Evolutionary conservation across 176 grass and related monocot species (phyloP), one percentile per base, ranked within the genome.

Genomic region (Panicum miliaceum): DNA sequence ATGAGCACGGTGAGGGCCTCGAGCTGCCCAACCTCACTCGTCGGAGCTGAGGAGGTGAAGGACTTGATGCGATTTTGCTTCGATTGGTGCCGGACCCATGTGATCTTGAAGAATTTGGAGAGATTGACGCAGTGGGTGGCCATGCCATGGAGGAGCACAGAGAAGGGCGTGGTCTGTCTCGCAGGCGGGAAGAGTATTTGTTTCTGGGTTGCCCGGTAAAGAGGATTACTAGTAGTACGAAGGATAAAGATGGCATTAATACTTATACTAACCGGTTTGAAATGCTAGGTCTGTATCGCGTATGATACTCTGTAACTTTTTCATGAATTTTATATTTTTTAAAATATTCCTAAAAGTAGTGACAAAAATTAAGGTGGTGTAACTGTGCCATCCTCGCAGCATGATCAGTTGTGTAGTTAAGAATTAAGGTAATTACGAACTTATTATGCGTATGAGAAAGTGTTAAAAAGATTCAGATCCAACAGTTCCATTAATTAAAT

Each of bases 141-240:
- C 90, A 92, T 91, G 67, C 71, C 62, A 47, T 41, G 32, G 32
- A 32, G 23, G n/a, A 60, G 42, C 12, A 10, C 38, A 37, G 46
- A 63, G 51, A 50, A 22, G 40, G 16, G 1, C 27, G 59, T 34
- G 42, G 9, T 34, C 60, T 20, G 27, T 51, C 37, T 25, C 51
- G 2, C 19, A 29, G 75, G 42, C 41, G 26, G 14, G n/a, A 27
- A 62, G 56, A 7, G 56, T 66, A 27, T 37, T 64, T 64, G 29
- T 70, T 42, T 70, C 5, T 47, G 5, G 22, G 13, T 8, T 48
- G 68, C 22, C 40, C 41, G 41, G 41, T 42, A 42, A 46, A 13
- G 11, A 46, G 45, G 12, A 12, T 13, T 53, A 53, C 29, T 32
- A 32, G 2, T 32, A 32, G 29, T 9, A 42, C 22, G 54, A 57